A percentile compares a stretch with the other conserved stretches of the same genome.
Evolutionary conservation across 2,329 filamentous ascomycete species (phyloP).

Genomic region (Sporothrix phasma): DNA sequence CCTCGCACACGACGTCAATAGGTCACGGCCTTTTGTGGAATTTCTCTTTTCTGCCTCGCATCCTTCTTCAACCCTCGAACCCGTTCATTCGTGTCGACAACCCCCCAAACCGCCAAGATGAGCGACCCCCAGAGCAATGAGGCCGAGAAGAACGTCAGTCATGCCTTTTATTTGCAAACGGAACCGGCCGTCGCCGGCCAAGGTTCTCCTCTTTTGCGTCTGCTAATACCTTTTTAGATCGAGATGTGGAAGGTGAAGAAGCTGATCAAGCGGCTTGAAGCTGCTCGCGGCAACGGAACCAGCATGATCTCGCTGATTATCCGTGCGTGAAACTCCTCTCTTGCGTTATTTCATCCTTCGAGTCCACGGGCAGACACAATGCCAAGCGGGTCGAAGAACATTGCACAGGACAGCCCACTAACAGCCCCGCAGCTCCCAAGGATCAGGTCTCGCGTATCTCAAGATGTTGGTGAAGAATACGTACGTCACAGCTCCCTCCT

Average conservation of each 20-base stretch:
- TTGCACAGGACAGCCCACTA: background rate
- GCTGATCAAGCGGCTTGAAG: slow-evolving; percentile 96
- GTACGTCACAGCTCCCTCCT: slow-evolving; percentile 44
- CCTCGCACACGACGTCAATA: background rate
- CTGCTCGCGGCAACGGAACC: slow-evolving; percentile 94
- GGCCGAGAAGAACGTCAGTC: slow-evolving; percentile 85
- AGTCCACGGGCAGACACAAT: background rate
- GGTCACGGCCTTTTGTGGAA: slow-evolving; percentile 5
- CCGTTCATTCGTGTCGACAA: background rate
- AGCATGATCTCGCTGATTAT: slow-evolving; percentile 99
- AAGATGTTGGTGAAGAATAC: slow-evolving; percentile 99
- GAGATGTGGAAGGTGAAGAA: slow-evolving; percentile 98
- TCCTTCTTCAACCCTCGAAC: background rate
- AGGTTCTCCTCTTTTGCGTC: background rate
- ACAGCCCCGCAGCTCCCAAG: slow-evolving; percentile 53
- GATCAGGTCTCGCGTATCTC: slow-evolving; percentile 87
- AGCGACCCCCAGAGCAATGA: slow-evolving; percentile 79
- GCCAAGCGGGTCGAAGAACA: background rate
- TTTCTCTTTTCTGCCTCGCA: slow-evolving; percentile 1
- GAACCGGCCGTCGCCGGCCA: background rate
- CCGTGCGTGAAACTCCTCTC: slow-evolving; percentile 48
- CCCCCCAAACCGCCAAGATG: slow-evolving; percentile 47
- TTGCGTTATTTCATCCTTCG: background rate
- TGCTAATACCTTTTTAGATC: slow-evolving; percentile 36
- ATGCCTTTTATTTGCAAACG: background rate